These are phyloP conservation scores for Epichloe hybrida DNA, from an alignment of 2,329 filamentous ascomycete genomes.

Conservation along the genomic window DNA sequence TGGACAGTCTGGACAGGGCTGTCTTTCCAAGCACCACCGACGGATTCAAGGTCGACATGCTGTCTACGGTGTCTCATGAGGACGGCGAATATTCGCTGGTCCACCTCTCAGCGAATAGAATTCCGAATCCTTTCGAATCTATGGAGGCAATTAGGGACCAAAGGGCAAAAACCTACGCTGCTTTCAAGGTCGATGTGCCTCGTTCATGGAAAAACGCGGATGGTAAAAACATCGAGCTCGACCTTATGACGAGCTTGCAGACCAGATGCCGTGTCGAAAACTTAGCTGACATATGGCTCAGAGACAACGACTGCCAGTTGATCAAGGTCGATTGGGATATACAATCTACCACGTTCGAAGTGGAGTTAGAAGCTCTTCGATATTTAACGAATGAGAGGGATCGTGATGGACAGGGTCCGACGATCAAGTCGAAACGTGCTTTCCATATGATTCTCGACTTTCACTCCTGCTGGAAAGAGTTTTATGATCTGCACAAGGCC, in stretches of 20 bases:
- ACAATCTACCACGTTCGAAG: constrained; percentile 17
- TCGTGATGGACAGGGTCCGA: constrained; percentile 8
- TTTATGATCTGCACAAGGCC: constrained; percentile 12
- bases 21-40: constrained; percentile 17
- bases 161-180: constrained; percentile 13
- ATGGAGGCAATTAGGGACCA: constrained; percentile 1
- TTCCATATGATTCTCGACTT: constrained; percentile 23
- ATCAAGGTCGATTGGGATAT: constrained; percentile 17
- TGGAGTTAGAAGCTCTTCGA: constrained; percentile 18
- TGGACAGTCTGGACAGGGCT: constrained; percentile 8
- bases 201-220: constrained; percentile 15
- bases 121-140: constrained; percentile 20
- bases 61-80: constrained; percentile 8
- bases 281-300: constrained; percentile 7
- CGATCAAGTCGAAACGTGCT: constrained; percentile 11
- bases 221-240: constrained; percentile 13
- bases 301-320: constrained; percentile 7
- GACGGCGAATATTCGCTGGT: constrained; percentile 13
- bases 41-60: constrained; percentile 16
- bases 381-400: constrained; percentile 12
- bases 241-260: constrained; percentile 54
- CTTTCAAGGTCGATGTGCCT: constrained; percentile 21
- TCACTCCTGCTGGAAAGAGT: constrained; percentile 8
- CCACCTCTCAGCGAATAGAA: constrained; percentile 13
- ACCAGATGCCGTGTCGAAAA: constrained; percentile 30